Evolutionary conservation across 2,329 filamentous ascomycete species (phyloP), one percentile per base, ranked within the genome.

Genomic region (Pyricularia pennisetigena): DNA sequence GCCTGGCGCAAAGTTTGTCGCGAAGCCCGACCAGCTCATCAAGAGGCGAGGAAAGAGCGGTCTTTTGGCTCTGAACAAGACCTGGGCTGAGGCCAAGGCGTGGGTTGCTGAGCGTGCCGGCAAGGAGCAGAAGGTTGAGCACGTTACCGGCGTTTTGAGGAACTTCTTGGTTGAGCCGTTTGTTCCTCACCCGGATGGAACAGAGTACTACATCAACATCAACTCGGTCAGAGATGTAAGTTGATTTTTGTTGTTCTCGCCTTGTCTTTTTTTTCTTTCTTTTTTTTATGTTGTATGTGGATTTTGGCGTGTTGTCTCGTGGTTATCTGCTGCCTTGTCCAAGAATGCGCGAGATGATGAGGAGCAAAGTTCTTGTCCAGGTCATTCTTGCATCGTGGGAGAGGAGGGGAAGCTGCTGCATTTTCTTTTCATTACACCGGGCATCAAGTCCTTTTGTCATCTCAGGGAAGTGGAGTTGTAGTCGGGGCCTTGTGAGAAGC

Each of bases 171-270:
- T 99, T 74, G 95, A 99, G 88, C 95, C 95, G 67, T 98, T 99
- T 78, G 94, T 98, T 71, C 95, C 94, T 76, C 95, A 99, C 82
- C 91, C 94, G 72, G 87, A 93, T 76, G 90, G 93, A 80, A 97
- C 94, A 72, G 95, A 99, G 83, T 98, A 98, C 86, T 99, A 99
- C 84, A 97, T 99, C 86, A 97, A 97, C 89, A 99, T 99, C 86
- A 95, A 97, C 88, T 98, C 95, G 72, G 94, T 97, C 77, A 92
- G 95, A 86, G 95, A 98, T 90, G 95, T 98, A 89, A 89, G 93
- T 89, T 71, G 67, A 68, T 59, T 64, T 68, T 73, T 71, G 72
- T 74, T 72, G 32, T 70, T 68, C 68, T 71, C 23, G 16, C n/a
- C 68, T 72, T 23, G 16, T 23, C 26, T 62, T 35, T 32, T 65